phyloP scores from a whole-genome alignment of 2,329 filamentous ascomycete species.

The Remersonia thermophila region DNA sequence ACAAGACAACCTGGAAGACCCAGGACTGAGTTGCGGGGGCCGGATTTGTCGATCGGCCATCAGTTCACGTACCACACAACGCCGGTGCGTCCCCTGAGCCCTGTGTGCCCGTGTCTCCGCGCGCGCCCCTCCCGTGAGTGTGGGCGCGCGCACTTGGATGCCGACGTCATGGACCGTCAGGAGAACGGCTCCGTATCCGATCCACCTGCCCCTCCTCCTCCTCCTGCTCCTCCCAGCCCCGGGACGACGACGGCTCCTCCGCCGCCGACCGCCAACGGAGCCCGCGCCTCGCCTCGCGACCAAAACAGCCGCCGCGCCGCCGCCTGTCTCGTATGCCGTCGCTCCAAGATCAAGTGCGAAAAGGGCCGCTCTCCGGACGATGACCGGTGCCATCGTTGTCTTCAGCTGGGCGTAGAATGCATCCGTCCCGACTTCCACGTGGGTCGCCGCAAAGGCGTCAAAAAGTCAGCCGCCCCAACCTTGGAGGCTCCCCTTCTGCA shows the following conservation, averaged over 20 bases:
- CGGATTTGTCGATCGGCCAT: no score
- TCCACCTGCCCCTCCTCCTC: no score
- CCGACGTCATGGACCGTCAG: not conserved
- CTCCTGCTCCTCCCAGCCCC: no score
- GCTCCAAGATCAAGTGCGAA: constrained; percentile 57
- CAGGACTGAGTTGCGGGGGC: no score
- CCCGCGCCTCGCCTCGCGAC: constrained; percentile 10
- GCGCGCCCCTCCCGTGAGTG: constrained; percentile 1
- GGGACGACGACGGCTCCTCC: no score
- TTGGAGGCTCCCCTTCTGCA: not conserved
- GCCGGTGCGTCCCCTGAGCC: no score
- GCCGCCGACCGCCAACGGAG: not conserved
- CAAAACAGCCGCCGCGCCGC: constrained; percentile 18
- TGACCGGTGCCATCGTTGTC: constrained; percentile 47
- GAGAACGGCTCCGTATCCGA: no score
- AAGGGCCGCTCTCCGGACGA: constrained; percentile 37
- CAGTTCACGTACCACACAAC: no score
- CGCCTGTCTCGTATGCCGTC: constrained; percentile 35
- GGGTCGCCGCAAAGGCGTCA: constrained; percentile 62
- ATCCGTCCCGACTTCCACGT: constrained; percentile 61
- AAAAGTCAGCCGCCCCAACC: constrained; percentile 43
- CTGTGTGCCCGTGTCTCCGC: not conserved
- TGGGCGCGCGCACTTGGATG: constrained; percentile 6
- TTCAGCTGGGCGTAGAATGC: constrained; percentile 46
- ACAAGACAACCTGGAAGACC: no score